Evolutionary conservation across 176 grass and related monocot genomes (phyloP).

Genomic region (Cocos nucifera): DNA sequence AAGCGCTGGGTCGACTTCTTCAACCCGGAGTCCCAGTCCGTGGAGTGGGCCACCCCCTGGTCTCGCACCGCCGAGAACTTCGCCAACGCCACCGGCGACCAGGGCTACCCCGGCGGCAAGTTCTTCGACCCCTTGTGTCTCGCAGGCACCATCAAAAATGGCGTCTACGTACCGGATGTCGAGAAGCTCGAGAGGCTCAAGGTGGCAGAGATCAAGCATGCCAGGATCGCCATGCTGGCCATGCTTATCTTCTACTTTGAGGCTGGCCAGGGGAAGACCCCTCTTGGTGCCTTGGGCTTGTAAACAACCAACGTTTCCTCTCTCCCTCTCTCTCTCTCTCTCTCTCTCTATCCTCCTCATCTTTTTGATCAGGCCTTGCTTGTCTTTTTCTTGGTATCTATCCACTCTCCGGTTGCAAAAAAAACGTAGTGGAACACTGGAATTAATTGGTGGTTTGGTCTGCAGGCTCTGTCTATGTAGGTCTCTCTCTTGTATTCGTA

Average conservation of each 20-base stretch:
- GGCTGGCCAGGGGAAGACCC: slow-evolving; percentile 94
- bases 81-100: slow-evolving; percentile 80
- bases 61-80: slow-evolving; percentile 91
- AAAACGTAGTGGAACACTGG: no score
- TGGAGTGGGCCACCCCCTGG: slow-evolving; percentile 96
- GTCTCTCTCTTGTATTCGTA: no score
- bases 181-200: slow-evolving; percentile 94
- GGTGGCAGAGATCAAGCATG: slow-evolving; percentile 96
- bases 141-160: slow-evolving; percentile 46
- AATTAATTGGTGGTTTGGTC: no score
- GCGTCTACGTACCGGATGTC: slow-evolving; percentile 59
- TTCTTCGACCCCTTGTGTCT: slow-evolving; percentile 93
- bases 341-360: no score
- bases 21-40: slow-evolving; percentile 87
- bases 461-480: no score
- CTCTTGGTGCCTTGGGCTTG: slow-evolving; percentile 72
- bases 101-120: slow-evolving; percentile 88
- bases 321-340: background rate
- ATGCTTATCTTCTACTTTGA: slow-evolving; percentile 99
- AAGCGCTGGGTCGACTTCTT: slow-evolving; percentile 99
- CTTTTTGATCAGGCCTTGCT: no score
- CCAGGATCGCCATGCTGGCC: slow-evolving; percentile 82
- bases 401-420: no score
- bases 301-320: slow-evolving; percentile 14
- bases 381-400: no score